A percentile compares a stretch with the other conserved stretches of the same genome.
These are phyloP conservation scores for Graphilbum sp. DNA, from an alignment of 2,329 filamentous ascomycete genomes.

Conservation along the genomic window DNA sequence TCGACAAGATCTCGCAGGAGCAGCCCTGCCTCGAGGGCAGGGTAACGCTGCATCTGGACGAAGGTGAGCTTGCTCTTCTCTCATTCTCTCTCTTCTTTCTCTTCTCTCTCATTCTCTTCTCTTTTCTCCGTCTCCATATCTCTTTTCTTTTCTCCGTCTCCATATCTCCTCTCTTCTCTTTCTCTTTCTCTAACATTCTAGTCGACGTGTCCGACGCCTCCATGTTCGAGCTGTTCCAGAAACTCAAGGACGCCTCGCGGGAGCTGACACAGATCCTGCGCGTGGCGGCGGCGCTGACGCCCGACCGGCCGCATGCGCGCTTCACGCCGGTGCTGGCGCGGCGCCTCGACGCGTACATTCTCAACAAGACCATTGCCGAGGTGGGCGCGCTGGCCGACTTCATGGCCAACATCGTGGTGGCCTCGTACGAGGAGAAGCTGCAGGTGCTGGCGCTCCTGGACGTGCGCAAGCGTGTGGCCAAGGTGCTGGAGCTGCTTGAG, in stretches of 20 bases:
- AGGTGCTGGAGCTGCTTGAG: slow-evolving; percentile 69
- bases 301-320: slow-evolving; percentile 43
- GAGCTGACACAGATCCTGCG: slow-evolving; percentile 76
- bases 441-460: slow-evolving; percentile 69
- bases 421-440: slow-evolving; percentile 80
- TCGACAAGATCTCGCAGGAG: slow-evolving; percentile 61
- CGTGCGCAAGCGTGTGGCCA: slow-evolving; percentile 60
- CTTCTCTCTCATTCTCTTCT: too few relatives aligned
- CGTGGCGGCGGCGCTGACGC: slow-evolving; percentile 68
- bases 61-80: too few relatives aligned
- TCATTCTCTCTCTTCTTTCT: too few relatives aligned
- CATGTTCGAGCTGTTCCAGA: slow-evolving; percentile 54
- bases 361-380: slow-evolving; percentile 63
- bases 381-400: slow-evolving; percentile 84
- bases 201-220: slow-evolving; percentile 34
- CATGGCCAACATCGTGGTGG: slow-evolving; percentile 85
- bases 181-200: not conserved
- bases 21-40: slow-evolving; percentile 76
- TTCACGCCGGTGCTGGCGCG: slow-evolving; percentile 75
- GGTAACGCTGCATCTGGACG: slow-evolving; percentile 55
- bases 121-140: not conserved
- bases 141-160: slow-evolving; percentile 2
- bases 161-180: not conserved
- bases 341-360: slow-evolving; percentile 74
- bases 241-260: slow-evolving; percentile 68